Evolutionary conservation across 305 asterid genomes (phyloP).

Genomic region (Rubia peregrina): DNA sequence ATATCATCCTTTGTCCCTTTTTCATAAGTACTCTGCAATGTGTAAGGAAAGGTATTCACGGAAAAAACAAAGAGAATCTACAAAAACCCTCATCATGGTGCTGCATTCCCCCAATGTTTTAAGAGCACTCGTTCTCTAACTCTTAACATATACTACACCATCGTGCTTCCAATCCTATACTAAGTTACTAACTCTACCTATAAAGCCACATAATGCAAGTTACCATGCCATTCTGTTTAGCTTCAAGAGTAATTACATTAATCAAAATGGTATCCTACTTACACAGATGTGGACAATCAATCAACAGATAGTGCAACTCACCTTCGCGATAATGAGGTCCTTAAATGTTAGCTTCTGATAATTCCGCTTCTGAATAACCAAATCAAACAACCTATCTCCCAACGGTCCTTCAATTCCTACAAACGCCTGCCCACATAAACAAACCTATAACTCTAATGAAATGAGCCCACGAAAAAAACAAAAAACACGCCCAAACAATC

Average conservation of each 20-base stretch:
- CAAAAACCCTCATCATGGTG: not conserved
- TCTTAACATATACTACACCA: not conserved
- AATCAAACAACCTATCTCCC: constrained; percentile 69
- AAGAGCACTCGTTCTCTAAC: not conserved
- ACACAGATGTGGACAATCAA: not conserved
- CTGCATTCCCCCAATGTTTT: too few relatives aligned
- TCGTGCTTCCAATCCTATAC: not conserved
- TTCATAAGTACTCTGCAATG: constrained; percentile 72
- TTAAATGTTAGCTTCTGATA: constrained; percentile 68
- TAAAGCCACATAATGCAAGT: not conserved
- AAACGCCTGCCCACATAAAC: constrained; percentile 33
- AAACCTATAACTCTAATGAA: not conserved
- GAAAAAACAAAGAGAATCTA: not conserved
- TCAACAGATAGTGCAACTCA: constrained; percentile 19
- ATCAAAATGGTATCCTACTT: not conserved
- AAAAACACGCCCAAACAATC: not conserved
- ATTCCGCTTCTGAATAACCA: constrained; percentile 64
- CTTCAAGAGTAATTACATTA: not conserved
- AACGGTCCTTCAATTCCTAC: constrained; percentile 68
- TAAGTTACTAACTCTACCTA: not conserved
- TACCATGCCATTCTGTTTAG: not conserved
- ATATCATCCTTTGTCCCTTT: constrained; percentile 85
- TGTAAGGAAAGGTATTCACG: not conserved
- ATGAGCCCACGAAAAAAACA: not conserved
- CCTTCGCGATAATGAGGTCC: constrained; percentile 91